phyloP scores from a whole-genome alignment of 2,329 filamentous ascomycete species.

The Zymoseptoria crescenta region DNA sequence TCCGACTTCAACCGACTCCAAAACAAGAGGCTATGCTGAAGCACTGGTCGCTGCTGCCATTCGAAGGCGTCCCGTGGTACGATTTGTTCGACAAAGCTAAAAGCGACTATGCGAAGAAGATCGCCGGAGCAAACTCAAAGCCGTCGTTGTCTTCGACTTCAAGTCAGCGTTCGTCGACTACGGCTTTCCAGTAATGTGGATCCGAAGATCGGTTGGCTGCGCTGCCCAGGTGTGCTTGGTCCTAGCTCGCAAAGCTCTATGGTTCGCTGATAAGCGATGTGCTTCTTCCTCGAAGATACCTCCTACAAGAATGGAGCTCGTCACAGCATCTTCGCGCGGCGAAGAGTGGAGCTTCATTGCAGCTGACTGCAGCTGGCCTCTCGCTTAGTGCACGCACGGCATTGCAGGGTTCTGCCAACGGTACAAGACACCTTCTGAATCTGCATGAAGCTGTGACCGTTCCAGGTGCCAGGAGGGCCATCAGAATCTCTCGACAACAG shows the following conservation, averaged over 20 bases:
- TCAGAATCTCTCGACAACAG: background rate
- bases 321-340: background rate
- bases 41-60: conserved; percentile 2
- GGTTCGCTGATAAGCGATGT: too few species aligned
- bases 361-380: background rate
- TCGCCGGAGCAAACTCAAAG: background rate
- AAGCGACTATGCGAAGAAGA: background rate
- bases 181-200: background rate
- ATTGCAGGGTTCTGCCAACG: background rate
- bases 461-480: background rate
- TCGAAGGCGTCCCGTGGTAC: conserved; percentile 1
- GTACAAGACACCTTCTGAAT: background rate
- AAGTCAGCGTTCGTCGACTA: background rate
- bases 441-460: background rate
- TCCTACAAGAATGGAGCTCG: background rate
- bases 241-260: background rate
- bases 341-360: background rate
- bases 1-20: background rate
- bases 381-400: background rate
- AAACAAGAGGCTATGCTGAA: conserved; percentile 1
- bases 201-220: background rate
- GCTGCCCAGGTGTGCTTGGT: background rate
- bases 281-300: background rate
- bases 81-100: background rate
- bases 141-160: background rate